Percentiles rank a stretch among this genome's conserved stretches.
These are phyloP conservation scores for Avena eriantha DNA, from an alignment of 176 grass and related monocot species.

Conservation along the genomic window DNA sequence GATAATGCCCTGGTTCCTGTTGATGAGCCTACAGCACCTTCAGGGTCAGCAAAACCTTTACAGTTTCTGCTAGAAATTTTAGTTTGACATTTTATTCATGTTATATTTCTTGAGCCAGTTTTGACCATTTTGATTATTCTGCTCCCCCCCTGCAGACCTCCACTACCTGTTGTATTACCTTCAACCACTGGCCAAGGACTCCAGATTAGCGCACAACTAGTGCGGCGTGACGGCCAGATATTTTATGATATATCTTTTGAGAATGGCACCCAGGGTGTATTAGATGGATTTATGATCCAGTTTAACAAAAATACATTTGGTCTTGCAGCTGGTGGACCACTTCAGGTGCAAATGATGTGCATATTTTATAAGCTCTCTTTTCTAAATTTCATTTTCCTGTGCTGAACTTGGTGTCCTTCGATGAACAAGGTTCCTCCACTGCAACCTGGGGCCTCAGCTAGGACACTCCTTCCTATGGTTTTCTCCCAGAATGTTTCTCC, in stretches of 20 bases:
- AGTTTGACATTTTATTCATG: constrained; percentile 20
- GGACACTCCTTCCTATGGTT: constrained; percentile 86
- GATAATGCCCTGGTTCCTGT: constrained; percentile 83
- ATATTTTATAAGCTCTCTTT: background rate
- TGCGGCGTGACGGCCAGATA: constrained; percentile 80
- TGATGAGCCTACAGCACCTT: constrained; percentile 62
- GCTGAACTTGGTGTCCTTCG: constrained; percentile 27
- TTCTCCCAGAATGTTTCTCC: constrained; percentile 83
- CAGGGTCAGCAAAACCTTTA: constrained; percentile 58
- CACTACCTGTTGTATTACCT: constrained; percentile 86
- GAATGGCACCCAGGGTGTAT: constrained; percentile 67
- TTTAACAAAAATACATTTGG: constrained; percentile 99
- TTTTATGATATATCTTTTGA: constrained; percentile 89
- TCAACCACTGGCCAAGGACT: constrained; percentile 87
- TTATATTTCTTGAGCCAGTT: constrained; percentile 10
- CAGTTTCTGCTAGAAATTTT: constrained; percentile 13
- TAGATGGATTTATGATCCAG: constrained; percentile 99
- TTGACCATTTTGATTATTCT: constrained; percentile 35
- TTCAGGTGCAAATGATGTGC: constrained; percentile 64
- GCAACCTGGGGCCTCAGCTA: constrained; percentile 82
- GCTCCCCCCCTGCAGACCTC: constrained; percentile 53
- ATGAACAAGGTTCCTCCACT: constrained; percentile 72
- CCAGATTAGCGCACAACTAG: constrained; percentile 92
- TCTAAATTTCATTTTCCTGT: constrained; percentile 19
- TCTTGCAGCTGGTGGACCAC: constrained; percentile 81